Evolutionary conservation across 768 basidiomycete species (phyloP), one percentile per base, ranked within the genome.

Genomic region (Pleurotus tuber-regium): DNA sequence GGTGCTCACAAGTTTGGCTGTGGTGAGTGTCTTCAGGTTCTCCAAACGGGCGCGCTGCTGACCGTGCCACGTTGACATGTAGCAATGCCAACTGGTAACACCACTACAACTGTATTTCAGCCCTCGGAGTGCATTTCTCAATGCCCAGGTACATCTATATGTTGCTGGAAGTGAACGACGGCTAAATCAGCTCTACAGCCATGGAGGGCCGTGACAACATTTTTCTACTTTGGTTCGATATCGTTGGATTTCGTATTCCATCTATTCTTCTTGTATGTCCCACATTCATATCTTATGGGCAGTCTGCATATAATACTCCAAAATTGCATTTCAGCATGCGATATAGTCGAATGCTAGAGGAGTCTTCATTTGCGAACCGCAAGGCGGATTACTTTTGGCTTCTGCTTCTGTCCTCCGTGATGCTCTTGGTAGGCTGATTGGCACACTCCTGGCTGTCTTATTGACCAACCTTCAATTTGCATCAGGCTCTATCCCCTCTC

Each of bases 341-440:
- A 47, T 98, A 98, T 63, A 94, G 92, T 57, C 80, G 95, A 39
- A 90, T 98, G 87, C 74, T 99, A 2, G 97, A 99, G 69, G 95
- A 98, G 68, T 95, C 92, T 11, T 92, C 92, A 2, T 99, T 96
- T 65, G 86, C 90, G 33, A 93, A 93, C 59, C 80, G 78, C 49
- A 86, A 79, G 66, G 96, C 95, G 18, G 96, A 98, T 65, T 99
- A 97, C 68, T 87, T 96, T 62, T 98, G 93, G 92, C 76, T 98
- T 8, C 80, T 99, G 23, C 71, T 93, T 42, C 79, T 91, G 48
- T 95, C 92, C 12, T 82, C 92, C 0, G 52, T 81, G 24, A 85
- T 98, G 79, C 83, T 99, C 31, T 82, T 99, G 36, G 93, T 96
- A 57, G 85, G 73, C 31, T 21, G 25, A 6, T 14, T n/a, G 35